Conservation (phyloP, 805 yeast species). For the Lipomyces mesembrius region DNA sequence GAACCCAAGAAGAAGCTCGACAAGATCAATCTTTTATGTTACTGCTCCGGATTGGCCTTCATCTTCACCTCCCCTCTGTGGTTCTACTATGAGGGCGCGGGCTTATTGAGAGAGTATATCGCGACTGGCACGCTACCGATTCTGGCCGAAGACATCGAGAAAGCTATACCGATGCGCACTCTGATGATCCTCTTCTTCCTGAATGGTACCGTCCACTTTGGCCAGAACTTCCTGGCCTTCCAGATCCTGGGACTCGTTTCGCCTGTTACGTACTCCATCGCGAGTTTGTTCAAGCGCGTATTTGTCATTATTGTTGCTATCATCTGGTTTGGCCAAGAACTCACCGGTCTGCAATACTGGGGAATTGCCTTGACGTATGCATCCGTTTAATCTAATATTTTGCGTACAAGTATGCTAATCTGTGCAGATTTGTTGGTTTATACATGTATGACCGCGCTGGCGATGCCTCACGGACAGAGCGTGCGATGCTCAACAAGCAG, state of each 20-base stretch:
- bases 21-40: constrained; percentile 77
- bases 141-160: constrained; percentile 42
- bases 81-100: constrained; percentile 59
- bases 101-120: constrained; percentile 37
- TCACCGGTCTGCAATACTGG: constrained; percentile 48
- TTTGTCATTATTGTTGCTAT: constrained; percentile 81
- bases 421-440: constrained; percentile 42
- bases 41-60: constrained; percentile 77
- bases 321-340: constrained; percentile 58
- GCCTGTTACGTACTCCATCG: constrained; percentile 83
- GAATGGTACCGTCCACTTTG: constrained; percentile 77
- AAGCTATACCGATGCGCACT: constrained; percentile 40
- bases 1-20: constrained; percentile 60
- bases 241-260: constrained; percentile 80
- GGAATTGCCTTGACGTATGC: constrained; percentile 48
- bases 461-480: constrained; percentile 41
- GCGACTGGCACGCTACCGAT: constrained; percentile 34
- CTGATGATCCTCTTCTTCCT: constrained; percentile 54
- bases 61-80: constrained; percentile 75
- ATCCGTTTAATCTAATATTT: constrained; percentile 30
- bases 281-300: constrained; percentile 86
- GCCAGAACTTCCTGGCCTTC: constrained; percentile 80
- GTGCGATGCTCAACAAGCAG: constrained; percentile 14
- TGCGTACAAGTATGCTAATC: background rate
- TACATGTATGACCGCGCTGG: constrained; percentile 52